Evolutionary conservation across 2,329 filamentous ascomycete genomes (phyloP), one percentile per base, ranked within the genome.

Genomic region (Ploettnerulaceae sp.): DNA sequence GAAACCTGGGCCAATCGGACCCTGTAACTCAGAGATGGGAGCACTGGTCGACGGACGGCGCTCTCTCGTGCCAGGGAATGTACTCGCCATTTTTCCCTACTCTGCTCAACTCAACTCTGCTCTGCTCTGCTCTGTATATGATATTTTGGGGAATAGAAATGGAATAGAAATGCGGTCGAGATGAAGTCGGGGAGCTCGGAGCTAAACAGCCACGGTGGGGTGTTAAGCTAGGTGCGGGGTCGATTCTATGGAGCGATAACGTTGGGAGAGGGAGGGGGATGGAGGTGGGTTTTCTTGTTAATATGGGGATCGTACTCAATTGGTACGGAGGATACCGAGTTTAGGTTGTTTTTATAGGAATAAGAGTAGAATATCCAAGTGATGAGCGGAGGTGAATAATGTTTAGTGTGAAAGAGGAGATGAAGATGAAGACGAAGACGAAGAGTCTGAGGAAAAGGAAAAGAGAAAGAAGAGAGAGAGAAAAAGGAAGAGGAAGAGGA

Each of bases 1-100:
- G 69, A 86, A 83, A 65, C 94, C 91, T 31, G 89, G 89, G n/a
- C 85, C 85, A 47, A 96, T 81, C 14, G 87, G 84, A 55, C 89
- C 90, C 67, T 87, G 77, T 53, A 97, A 83, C 64, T 95, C 89
- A 55, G 86, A 80, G 58, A 96, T 83, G 36, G 90, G 90, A 58
- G 87, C 87, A 56, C 85, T 81, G 48, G 78, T 84, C 15, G 89
- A 95, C 48, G 86, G 89, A 57, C 80, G 86, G 58, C 90, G 84
- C 74, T 95, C 82, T 56, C 88, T 25, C 37, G 21, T 33, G 31
- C 20, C 54, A 15, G 35, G 41, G 26, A 34, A 18, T 37, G 40
- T 15, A 31, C 37, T 37, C 22, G 24, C 14, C 37, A 39, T 47
- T n/a, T n/a, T n/a, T n/a, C n/a, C n/a, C n/a, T n/a, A n/a, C n/a